phyloP scores from a whole-genome alignment of 306 rosid species.

The Cucurbita ficifolia region DNA sequence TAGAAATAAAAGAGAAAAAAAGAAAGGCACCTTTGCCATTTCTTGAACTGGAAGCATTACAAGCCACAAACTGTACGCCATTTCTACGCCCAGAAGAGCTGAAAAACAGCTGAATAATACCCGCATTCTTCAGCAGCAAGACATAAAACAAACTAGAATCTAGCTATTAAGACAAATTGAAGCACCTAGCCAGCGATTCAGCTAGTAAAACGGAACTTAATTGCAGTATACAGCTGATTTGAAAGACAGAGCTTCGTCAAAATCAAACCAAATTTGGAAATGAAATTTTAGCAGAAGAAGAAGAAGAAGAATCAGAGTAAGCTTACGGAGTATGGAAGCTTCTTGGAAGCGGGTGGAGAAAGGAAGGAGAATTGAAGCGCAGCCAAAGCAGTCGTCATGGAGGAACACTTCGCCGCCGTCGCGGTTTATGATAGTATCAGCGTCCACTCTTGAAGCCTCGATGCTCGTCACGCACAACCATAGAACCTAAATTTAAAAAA shows the following conservation, averaged over 20 bases:
- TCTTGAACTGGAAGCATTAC: constrained; percentile 29
- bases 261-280: background rate
- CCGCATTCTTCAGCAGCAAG: background rate
- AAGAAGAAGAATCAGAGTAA: background rate
- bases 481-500: background rate
- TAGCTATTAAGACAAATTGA: background rate
- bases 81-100: constrained; percentile 14
- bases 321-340: background rate
- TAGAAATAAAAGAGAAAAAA: background rate
- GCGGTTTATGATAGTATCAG: background rate
- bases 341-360: background rate
- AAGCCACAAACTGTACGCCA: constrained; percentile 23
- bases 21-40: constrained; percentile 23
- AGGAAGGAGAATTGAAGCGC: constrained; percentile 2
- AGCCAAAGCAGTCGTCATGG: background rate
- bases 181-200: background rate
- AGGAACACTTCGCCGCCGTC: background rate
- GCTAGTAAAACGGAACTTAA: background rate
- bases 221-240: background rate
- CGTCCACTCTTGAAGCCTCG: background rate
- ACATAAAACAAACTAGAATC: background rate
- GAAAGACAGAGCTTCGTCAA: background rate
- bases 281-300: background rate
- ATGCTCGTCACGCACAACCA: background rate
- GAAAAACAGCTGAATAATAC: constrained; percentile 2